Evolutionary conservation across 192 early-diverging fungal genomes (phyloP), one percentile per base, ranked within the genome.

Genomic region (Coemansia javaensis): DNA sequence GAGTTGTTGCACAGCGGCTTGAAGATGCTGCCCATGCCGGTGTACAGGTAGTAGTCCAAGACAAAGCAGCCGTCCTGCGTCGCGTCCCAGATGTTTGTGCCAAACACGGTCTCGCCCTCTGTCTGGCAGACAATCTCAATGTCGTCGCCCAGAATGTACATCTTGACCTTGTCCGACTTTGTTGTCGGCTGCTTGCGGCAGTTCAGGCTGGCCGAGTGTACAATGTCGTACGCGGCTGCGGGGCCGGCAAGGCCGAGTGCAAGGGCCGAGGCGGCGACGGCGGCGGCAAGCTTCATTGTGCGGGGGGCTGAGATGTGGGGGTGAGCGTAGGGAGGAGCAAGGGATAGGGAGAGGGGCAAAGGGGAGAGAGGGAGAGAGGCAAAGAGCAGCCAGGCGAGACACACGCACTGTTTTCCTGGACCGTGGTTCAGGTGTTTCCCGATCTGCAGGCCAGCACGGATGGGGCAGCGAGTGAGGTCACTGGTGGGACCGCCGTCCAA

Each of bases 11-110:
- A 62, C 10, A 57, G 25, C 3, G 53, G 42, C 33, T 37, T 62
- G 20, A 69, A 69, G 7, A 57, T 53, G 0, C 30, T 13, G 2
- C 49, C 56, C 31, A 42, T 49, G 0, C 67, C 67, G 1, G 67
- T 71, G 27, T 37, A 42, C 22, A 77, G 36, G 38, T 77, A 77
- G 41, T 67, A 77, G 50, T 77, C 75, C 0, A 59, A 34, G 9
- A 70, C 56, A 20, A 72, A 77, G 52, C 75, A 77, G 41, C 56
- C 59, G 23, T 77, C 75, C 6, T 28, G 67, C 0, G 75, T 77
- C 32, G 34, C 46, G 28, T 73, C 75, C 75, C 68, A 77, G 24
- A 77, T 42, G 13, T 36, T 45, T 2, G 53, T 49, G 40, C 63
- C 69, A 24, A 27, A 38, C 20, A 65, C 30, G 6, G n/a, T 24